A percentile compares a stretch with the other conserved stretches of the same genome.
phyloP scores from a whole-genome alignment of 345 rosid genomes.

The Arabis hirsuta region DNA sequence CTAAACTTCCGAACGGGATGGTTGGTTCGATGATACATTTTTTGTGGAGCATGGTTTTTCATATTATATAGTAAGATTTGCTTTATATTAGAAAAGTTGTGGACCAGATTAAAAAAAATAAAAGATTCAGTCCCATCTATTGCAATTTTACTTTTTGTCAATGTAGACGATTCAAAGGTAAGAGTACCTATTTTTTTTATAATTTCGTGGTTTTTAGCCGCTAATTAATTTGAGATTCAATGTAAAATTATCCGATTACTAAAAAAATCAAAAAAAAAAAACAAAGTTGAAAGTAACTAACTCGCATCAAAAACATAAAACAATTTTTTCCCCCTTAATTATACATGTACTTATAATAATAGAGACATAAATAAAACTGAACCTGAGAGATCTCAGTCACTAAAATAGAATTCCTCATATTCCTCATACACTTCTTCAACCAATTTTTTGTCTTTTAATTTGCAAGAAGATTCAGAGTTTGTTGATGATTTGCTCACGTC shows the following conservation, averaged over 20 bases:
- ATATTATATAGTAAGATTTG: background rate
- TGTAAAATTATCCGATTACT: no score
- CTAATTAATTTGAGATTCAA: no score
- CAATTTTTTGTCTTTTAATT: background rate
- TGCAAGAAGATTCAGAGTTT: background rate
- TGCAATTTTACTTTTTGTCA: no score
- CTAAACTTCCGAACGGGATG: conserved; percentile 57
- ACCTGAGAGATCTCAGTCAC: conserved; percentile 6
- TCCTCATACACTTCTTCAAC: background rate
- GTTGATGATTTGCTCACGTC: conserved; percentile 46
- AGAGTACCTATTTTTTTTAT: no score
- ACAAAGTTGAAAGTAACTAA: no score
- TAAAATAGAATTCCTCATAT: background rate
- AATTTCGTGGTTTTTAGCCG: no score
- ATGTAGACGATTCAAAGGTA: no score
- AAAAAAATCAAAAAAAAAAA: no score
- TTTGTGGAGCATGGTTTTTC: background rate
- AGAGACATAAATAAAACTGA: background rate
- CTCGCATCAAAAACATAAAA: no score
- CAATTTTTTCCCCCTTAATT: no score
- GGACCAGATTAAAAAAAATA: background rate
- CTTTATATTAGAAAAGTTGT: background rate
- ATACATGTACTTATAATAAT: no score
- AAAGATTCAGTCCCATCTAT: background rate
- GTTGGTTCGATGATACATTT: background rate